Evolutionary conservation across 768 basidiomycete genomes (phyloP).

Genomic region (Panaeolus cyanescens): DNA sequence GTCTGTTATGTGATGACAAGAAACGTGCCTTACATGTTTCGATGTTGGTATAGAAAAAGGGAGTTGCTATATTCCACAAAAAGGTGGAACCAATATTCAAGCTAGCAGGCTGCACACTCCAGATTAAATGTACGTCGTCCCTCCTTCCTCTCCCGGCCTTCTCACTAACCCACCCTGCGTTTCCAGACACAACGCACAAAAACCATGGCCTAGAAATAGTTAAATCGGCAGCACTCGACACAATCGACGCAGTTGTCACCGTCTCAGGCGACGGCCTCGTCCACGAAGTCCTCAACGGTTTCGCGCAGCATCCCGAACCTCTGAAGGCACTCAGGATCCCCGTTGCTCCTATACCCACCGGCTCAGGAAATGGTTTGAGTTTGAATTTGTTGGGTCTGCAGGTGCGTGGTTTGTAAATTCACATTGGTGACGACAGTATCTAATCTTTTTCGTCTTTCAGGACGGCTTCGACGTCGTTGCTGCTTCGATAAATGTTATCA

Average conservation of each 20-base stretch:
- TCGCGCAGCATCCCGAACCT: constrained; percentile 65
- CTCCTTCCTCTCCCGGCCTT: background rate
- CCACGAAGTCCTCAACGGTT: constrained; percentile 85
- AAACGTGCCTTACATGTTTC: background rate
- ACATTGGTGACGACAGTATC: background rate
- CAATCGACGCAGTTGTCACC: constrained; percentile 69
- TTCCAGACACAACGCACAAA: constrained; percentile 59
- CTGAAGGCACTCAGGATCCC: constrained; percentile 65
- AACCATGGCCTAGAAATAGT: constrained; percentile 72
- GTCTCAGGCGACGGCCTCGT: constrained; percentile 86
- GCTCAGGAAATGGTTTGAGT: constrained; percentile 78
- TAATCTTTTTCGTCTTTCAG: constrained; percentile 28
- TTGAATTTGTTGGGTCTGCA: constrained; percentile 74
- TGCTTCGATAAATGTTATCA: constrained; percentile 79
- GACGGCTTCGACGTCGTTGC: constrained; percentile 70
- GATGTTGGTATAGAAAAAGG: constrained; percentile 56
- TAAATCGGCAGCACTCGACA: constrained; percentile 50
- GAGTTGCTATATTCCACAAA: constrained; percentile 48
- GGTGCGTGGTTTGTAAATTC: constrained; percentile 34
- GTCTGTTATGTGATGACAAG: constrained; percentile 24
- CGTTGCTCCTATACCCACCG: constrained; percentile 78
- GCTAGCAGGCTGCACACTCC: constrained; percentile 62
- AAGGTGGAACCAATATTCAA: constrained; percentile 73
- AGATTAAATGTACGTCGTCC: constrained; percentile 57
- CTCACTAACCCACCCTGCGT: background rate